phyloP scores from a whole-genome alignment of 169 alveolate species.

The Perkinsus olseni region DNA sequence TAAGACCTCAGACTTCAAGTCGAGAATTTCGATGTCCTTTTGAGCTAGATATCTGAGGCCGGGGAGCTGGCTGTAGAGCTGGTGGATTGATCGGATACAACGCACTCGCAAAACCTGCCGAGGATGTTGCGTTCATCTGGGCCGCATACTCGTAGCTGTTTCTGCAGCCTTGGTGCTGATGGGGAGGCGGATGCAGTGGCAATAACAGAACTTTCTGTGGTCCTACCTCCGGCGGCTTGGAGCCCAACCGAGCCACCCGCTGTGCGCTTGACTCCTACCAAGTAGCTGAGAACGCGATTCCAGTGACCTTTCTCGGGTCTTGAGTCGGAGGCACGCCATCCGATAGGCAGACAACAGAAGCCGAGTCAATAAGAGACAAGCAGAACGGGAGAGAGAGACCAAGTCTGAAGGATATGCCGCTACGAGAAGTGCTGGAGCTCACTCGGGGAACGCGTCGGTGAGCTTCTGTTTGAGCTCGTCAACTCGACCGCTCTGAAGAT shows the following conservation, averaged over 20 bases:
- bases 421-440: neutral
- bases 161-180: neutral
- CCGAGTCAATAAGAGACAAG: no score
- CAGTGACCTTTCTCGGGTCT: no score
- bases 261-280: neutral
- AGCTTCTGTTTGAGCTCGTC: neutral
- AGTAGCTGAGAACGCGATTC: neutral
- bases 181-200: neutral
- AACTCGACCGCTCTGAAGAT: neutral
- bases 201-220: neutral
- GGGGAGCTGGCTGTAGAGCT: neutral
- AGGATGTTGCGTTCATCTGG: neutral
- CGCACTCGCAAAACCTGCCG: neutral
- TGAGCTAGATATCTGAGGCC: neutral
- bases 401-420: neutral
- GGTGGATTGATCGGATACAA: neutral
- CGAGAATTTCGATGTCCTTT: neutral
- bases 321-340: no score
- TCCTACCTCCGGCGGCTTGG: neutral
- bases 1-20: neutral
- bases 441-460: neutral
- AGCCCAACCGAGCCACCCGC: neutral
- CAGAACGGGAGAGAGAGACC: no score
- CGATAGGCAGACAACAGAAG: no score
- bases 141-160: neutral